Evolutionary conservation across 768 basidiomycete species (phyloP).

Genomic region (Multifurca ochricompacta): DNA sequence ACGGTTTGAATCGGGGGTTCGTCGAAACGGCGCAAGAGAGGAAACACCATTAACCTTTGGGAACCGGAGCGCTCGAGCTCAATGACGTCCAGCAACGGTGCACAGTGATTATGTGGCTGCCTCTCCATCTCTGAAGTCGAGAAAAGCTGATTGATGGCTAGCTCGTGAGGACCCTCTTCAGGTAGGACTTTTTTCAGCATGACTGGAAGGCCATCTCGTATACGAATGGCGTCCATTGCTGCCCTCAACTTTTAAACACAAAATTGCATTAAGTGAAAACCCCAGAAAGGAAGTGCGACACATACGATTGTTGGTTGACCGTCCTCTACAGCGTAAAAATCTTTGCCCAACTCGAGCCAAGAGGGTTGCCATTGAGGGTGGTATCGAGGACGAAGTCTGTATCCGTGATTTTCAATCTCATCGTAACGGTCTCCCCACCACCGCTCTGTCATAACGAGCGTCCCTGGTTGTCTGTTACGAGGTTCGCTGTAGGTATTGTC

Average conservation of each 20-base stretch:
- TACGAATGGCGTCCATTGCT: slow-evolving; percentile 9
- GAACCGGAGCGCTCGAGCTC: slow-evolving; percentile 7
- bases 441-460: slow-evolving; percentile 5
- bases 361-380: slow-evolving; percentile 10
- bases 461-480: not conserved
- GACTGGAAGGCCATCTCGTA: slow-evolving; percentile 4
- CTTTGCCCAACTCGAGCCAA: slow-evolving; percentile 4
- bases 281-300: too few relatives aligned
- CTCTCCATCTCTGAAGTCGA: slow-evolving; percentile 16
- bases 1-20: slow-evolving; percentile 29
- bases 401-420: not conserved
- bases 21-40: slow-evolving; percentile 25
- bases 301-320: slow-evolving; percentile 12
- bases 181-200: slow-evolving; percentile 12
- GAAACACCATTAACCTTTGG: slow-evolving; percentile 29
- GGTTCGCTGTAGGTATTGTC: not conserved
- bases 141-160: slow-evolving; percentile 7
- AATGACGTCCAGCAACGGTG: slow-evolving; percentile 23
- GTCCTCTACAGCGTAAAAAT: slow-evolving; percentile 9
- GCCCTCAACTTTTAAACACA: slow-evolving; percentile 1
- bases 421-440: slow-evolving; percentile 12
- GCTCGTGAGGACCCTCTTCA: slow-evolving; percentile 5
- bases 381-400: slow-evolving; percentile 14
- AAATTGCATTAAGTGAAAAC: too few relatives aligned
- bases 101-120: slow-evolving; percentile 26